These are phyloP conservation scores for Beauveria rudraprayagi DNA, from an alignment of 2,329 filamentous ascomycete genomes.

Conservation along the genomic window DNA sequence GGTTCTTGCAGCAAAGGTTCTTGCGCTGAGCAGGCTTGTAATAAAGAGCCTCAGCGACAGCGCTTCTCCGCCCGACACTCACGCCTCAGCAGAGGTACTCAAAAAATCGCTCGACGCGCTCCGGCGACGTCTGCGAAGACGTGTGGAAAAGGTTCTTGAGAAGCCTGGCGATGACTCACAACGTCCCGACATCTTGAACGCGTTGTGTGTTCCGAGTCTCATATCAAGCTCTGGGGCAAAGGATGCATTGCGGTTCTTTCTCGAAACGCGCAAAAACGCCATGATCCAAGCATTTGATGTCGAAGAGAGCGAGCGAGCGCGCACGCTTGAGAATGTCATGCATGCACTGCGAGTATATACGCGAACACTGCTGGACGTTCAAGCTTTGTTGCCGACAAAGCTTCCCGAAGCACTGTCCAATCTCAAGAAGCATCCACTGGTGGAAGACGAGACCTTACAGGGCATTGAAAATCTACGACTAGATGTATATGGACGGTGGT, in stretches of 20 bases:
- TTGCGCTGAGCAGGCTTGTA: conserved; percentile 68
- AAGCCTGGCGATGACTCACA: conserved; percentile 46
- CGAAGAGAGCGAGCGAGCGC: conserved; percentile 34
- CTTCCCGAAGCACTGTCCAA: conserved; percentile 60
- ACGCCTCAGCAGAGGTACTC: conserved; percentile 46
- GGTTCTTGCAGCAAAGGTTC: conserved; percentile 57
- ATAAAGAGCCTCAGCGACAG: conserved; percentile 61
- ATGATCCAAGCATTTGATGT: conserved; percentile 55
- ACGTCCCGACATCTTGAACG: conserved; percentile 54
- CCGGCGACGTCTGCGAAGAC: conserved; percentile 54
- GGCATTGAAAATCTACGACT: conserved; percentile 63
- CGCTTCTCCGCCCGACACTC: conserved; percentile 24
- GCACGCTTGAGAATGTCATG: conserved; percentile 43
- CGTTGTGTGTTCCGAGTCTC: conserved; percentile 74
- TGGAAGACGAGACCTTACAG: conserved; percentile 62
- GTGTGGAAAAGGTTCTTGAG: conserved; percentile 62
- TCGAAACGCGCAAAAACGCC: conserved; percentile 62
- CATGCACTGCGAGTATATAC: conserved; percentile 66
- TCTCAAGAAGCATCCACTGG: conserved; percentile 61
- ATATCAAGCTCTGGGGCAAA: conserved; percentile 70
- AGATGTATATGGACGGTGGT: conserved; percentile 72
- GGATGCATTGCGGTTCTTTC: conserved; percentile 72
- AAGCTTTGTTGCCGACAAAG: conserved; percentile 63
- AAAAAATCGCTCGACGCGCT: conserved; percentile 56
- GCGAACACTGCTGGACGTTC: conserved; percentile 68